phyloP scores from a whole-genome alignment of 768 basidiomycete genomes.

The Tubosaeta brunneosetosa region DNA sequence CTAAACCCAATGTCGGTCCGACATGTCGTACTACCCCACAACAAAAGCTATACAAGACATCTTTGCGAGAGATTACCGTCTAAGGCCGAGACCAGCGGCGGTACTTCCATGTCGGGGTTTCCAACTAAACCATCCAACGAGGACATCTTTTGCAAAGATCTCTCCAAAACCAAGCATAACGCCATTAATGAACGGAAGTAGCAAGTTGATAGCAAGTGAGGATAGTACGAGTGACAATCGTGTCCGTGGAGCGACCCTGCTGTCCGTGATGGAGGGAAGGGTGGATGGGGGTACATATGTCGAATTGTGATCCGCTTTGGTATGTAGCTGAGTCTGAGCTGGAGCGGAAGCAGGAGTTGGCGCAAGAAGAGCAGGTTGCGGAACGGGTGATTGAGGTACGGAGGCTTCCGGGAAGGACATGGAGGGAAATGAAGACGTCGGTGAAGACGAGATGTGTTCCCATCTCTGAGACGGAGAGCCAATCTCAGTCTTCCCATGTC shows the following conservation, averaged over 20 bases:
- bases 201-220: slow-evolving; percentile 76
- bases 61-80: background rate
- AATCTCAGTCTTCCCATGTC: slow-evolving; percentile 11
- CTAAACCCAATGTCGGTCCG: background rate
- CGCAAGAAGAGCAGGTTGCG: slow-evolving; percentile 21
- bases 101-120: slow-evolving; percentile 24
- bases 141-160: slow-evolving; percentile 80
- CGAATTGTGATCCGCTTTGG: slow-evolving; percentile 20
- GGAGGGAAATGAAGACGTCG: slow-evolving; percentile 71
- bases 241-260: slow-evolving; percentile 58
- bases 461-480: slow-evolving; percentile 52
- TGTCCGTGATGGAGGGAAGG: slow-evolving; percentile 69
- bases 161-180: slow-evolving; percentile 97
- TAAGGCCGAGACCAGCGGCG: slow-evolving; percentile 24
- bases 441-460: slow-evolving; percentile 65
- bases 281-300: slow-evolving; percentile 39
- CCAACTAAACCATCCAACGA: slow-evolving; percentile 51
- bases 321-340: slow-evolving; percentile 12
- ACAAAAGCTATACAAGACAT: background rate
- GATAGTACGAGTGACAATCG: slow-evolving; percentile 66
- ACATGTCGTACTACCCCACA: background rate
- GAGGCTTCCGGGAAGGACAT: slow-evolving; percentile 66
- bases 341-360: background rate
- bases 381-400: slow-evolving; percentile 44
- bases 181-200: slow-evolving; percentile 87